Evolutionary conservation across 306 rosid genomes (phyloP).

Genomic region (Lathyrus oleraceus): DNA sequence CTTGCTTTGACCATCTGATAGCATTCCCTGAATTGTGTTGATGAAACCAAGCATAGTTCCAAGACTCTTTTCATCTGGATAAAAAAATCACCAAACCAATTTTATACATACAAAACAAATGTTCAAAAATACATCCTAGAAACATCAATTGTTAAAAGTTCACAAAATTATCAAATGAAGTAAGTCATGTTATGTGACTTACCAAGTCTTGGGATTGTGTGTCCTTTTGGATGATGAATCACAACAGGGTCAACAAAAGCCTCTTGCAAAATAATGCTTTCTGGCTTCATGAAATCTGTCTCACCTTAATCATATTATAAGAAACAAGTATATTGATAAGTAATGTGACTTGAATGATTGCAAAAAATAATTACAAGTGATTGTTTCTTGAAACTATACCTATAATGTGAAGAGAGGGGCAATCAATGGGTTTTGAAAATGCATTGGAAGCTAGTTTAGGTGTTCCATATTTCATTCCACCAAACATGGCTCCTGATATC

Average conservation of each 20-base stretch:
- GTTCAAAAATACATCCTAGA: not conserved
- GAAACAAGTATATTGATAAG: not conserved
- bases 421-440: conserved; percentile 41
- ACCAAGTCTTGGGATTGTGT: conserved; percentile 53
- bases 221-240: conserved; percentile 55
- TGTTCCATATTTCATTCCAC: conserved; percentile 42
- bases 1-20: not conserved
- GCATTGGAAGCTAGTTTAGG: conserved; percentile 57
- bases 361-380: not conserved
- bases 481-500: conserved; percentile 52
- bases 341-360: not conserved
- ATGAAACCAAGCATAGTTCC: conserved; percentile 43
- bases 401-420: conserved; percentile 52
- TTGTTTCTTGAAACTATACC: conserved; percentile 36
- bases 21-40: conserved; percentile 32
- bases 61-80: conserved; percentile 40
- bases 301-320: conserved; percentile 47
- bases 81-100: not conserved
- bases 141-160: not conserved
- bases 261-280: conserved; percentile 42
- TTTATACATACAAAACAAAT: not conserved
- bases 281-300: conserved; percentile 45
- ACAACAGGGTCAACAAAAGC: conserved; percentile 50
- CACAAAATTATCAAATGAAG: not conserved
- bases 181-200: not conserved